These are phyloP conservation scores for Hygrophila difformis DNA, from an alignment of 257 asterid species.

Conservation along the genomic window DNA sequence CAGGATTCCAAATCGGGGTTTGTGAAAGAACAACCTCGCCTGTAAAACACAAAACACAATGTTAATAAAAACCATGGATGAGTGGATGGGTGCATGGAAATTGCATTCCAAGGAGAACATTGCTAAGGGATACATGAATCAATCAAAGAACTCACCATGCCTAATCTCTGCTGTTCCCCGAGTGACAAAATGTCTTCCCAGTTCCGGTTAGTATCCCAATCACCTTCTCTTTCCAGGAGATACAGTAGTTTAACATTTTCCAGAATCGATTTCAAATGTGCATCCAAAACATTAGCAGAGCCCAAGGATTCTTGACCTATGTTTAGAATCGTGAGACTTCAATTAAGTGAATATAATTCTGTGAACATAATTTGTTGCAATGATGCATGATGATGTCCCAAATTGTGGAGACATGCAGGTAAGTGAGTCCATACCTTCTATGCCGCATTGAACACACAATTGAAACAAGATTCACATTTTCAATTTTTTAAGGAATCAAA, in stretches of 20 bases:
- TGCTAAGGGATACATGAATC: not conserved
- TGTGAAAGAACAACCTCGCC: conserved; percentile 99
- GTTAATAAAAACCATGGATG: too few species aligned
- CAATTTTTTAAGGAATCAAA: too few species aligned
- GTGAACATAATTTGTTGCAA: not conserved
- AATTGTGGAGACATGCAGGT: too few species aligned
- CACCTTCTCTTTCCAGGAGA: conserved; percentile 97
- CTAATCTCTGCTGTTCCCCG: conserved; percentile 96
- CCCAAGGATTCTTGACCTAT: conserved; percentile 41
- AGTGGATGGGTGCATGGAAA: conserved; percentile 4
- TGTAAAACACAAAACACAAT: conserved; percentile 17
- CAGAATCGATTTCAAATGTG: conserved; percentile 60
- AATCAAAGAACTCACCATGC: conserved; percentile 62
- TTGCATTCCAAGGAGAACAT: conserved; percentile 6
- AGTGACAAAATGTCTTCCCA: conserved; percentile 99
- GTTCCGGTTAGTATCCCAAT: conserved; percentile 79
- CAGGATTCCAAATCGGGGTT: conserved; percentile 86
- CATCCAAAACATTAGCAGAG: conserved; percentile 36
- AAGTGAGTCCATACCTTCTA: too few species aligned
- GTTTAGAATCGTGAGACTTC: conserved; percentile 10
- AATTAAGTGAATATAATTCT: not conserved
- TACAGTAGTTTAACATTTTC: conserved; percentile 80
- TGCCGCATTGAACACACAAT: too few species aligned
- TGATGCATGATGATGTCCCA: too few species aligned
- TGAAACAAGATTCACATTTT: too few species aligned